Percentiles rank a stretch among this genome's conserved stretches.
Evolutionary conservation across 768 basidiomycete genomes (phyloP).

Genomic region (Trametes meyenii): DNA sequence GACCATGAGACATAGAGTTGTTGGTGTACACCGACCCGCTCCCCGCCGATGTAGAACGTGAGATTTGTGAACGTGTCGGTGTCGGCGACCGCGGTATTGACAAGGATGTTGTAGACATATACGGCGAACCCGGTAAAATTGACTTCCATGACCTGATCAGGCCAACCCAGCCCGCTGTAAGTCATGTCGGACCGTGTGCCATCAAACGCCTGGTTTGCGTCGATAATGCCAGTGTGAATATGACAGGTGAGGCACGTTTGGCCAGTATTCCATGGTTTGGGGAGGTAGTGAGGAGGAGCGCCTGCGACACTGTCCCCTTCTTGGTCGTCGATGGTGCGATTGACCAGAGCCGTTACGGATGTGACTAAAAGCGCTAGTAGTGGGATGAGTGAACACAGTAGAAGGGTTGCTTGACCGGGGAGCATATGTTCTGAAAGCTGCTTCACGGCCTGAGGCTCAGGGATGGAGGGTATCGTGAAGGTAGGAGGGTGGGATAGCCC

Average conservation of each 20-base stretch:
- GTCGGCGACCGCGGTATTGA: not conserved
- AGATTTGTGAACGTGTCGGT: not conserved
- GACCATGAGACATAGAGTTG: not conserved
- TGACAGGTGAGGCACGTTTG: not conserved
- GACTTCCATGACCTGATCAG: not conserved
- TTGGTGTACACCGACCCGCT: conserved; percentile 5
- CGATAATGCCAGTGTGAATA: not conserved
- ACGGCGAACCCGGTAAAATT: not conserved
- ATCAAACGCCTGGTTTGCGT: not conserved
- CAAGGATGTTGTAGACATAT: not conserved
- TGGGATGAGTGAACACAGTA: no score
- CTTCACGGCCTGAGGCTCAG: no score
- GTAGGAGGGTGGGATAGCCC: no score
- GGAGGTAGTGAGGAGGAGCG: not conserved
- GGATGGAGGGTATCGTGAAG: no score
- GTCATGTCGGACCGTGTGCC: conserved; percentile 10
- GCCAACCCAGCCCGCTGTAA: no score
- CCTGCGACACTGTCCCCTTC: conserved; percentile 10
- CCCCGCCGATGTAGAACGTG: conserved; percentile 4
- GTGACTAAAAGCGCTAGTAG: not conserved
- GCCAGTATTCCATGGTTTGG: not conserved
- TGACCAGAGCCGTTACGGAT: not conserved
- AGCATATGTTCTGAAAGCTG: no score
- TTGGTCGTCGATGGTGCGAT: conserved; percentile 17
- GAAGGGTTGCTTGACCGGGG: no score